Percentiles rank a stretch among this genome's conserved stretches.
Conservation (phyloP, 164 flowering plant genomes). For the Taxillus chinensis region DNA sequence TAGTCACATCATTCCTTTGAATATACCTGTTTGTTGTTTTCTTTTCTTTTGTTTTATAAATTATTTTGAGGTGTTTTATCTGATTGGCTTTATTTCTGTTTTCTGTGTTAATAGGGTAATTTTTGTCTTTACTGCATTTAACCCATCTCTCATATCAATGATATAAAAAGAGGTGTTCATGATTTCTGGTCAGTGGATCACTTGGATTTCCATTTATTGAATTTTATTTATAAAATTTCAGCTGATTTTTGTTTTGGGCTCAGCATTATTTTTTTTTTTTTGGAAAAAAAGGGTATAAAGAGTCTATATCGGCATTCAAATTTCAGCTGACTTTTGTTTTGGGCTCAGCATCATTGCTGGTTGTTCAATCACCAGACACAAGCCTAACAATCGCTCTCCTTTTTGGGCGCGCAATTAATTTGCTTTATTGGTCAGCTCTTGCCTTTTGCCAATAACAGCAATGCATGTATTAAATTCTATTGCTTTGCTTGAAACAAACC, state of each 20-base stretch:
- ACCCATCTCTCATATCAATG: background rate
- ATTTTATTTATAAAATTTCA: background rate
- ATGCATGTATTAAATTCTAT: no score
- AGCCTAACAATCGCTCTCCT: constrained; percentile 2
- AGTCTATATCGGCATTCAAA: background rate
- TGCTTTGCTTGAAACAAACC: no score
- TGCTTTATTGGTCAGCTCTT: no score
- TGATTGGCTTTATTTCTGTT: constrained; percentile 22
- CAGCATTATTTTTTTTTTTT: no score
- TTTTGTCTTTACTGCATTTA: constrained; percentile 22
- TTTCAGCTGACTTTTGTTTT: background rate
- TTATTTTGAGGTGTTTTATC: constrained; percentile 15
- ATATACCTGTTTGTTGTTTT: background rate
- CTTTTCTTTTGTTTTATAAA: constrained; percentile 3
- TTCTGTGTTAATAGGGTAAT: background rate
- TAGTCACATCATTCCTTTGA: constrained; percentile 14
- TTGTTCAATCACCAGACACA: constrained; percentile 5
- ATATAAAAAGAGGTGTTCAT: background rate
- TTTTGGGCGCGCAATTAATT: background rate
- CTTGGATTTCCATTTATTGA: background rate
- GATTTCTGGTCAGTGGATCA: background rate
- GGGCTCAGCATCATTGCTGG: constrained; percentile 1
- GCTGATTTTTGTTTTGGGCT: no score
- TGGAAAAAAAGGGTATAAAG: background rate
- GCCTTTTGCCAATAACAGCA: no score